Base-by-base conservation (phyloP, 768 basidiomycete genomes). In the Mycena rebaudengoi region DNA sequence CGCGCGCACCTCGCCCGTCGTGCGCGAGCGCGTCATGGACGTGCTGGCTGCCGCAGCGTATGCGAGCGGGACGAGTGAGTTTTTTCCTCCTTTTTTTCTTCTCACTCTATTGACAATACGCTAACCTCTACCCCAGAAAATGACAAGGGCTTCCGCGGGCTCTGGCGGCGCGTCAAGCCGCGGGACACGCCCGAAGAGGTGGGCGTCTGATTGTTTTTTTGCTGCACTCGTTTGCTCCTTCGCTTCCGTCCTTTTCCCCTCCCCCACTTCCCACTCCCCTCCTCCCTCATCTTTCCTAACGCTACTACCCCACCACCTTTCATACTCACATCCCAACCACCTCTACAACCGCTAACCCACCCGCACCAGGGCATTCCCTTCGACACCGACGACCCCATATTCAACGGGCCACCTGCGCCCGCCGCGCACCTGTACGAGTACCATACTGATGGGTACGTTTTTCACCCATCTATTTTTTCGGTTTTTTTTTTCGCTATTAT, bases 121-220 rank as follows among this genome's bases (percentile, higher is more conserved):
- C 28, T 49, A 7, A 54, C 20, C 35, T 29, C 39, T 23, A 28
- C 8, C 50, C 13, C 50, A 71, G 71, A 65, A 75, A 79, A 71
- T 71, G 71, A 71, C 80, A 88, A 81, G 63, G 82, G 88, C 20
- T 91, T 95, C 67, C 85, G 88, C 12, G 81, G 83, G 7, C 79
- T 94, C 26, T 98, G 95, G 95, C 84, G 83, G 64, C 91, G 89
- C 70, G 85, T 96, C 33, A 95, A 94, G 70, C 86, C 91, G 10
- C 76, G 80, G 13, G 90, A 92, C 66, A 93, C 94, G 71, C 92
- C 95, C 2, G 94, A 96, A 3, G 85, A 90, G n/a, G n/a, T n/a
- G n/a, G n/a, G n/a, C n/a, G n/a, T n/a, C n/a, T n/a, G n/a, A n/a
- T n/a, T n/a, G n/a, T n/a, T n/a, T n/a, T n/a, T n/a, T n/a, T n/a